Base-by-base conservation (phyloP, 345 rosid genomes). In the Euphorbia pulcherrima region DNA sequence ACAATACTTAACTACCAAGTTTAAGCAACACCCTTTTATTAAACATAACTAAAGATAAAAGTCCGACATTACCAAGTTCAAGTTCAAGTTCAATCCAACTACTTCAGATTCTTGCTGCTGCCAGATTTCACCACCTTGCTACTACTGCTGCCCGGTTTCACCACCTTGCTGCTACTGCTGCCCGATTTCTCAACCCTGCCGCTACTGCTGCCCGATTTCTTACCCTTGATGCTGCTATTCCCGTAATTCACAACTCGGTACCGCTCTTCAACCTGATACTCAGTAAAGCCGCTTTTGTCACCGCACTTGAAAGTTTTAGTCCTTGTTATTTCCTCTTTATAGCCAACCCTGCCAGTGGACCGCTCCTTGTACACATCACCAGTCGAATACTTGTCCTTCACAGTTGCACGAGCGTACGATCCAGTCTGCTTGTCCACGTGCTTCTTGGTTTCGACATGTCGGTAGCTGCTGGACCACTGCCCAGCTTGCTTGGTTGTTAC, bases 251-350 rank as follows among this genome's bases (percentile, higher is more conserved):
- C 79, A 1, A 10, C 62, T 2, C 69, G 64, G 30, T 8, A 17
- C 64, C 39, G 65, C 30, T 71, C 65, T 44, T 41, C 29, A 3
- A 16, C 12, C 51, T 70, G 44, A 33, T 60, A 65, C 52, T 71
- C 72, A n/a, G 33, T 17, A 29, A 50, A 75, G 57, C 72, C 72
- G 0, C 53, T 8, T 21, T 62, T 71, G 61, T 76, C 61, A 8
- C 65, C 72, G n/a, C n/a, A n/a, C n/a, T n/a, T n/a, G n/a, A n/a
- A 8, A 0, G 67, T 72, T 24, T 47, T 2, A 16, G 73, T 67
- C 17, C 30, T 26, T 57, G 56, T 68, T 50, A 1, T 17, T 70
- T 77, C 80, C n/a, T 68, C 70, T 58, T 63, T 57, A n/a, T 26
- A 37, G 2, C 70, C 70, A 24, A 39, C 27, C 50, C 67, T 68